Evolutionary conservation across 2,329 filamentous ascomycete genomes (phyloP), one percentile per base, ranked within the genome.

Genomic region (Metarhizium guizhouense): DNA sequence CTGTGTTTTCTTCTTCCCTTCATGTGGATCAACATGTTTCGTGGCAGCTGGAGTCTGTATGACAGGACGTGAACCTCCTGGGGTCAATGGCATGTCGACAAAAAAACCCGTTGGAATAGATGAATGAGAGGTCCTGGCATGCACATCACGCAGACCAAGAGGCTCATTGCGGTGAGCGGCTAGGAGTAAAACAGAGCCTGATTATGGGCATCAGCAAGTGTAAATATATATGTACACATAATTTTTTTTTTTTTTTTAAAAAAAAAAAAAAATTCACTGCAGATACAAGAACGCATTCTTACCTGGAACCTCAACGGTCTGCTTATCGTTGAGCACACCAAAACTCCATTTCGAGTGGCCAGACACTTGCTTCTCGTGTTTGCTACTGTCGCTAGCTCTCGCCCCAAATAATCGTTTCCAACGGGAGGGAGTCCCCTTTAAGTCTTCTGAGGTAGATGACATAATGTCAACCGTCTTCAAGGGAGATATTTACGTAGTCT

Each of bases 1-100:
- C 40, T 79, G 72, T 2, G 91, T 96, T 61, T 78, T 86, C 75
- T 96, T 96, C 72, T 84, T 83, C 49, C 74, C 75, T 16, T 69
- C 69, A 51, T 60, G 60, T 6, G 61, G 54, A 3, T 62, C 58
- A 20, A 51, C 61, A 8, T 47, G 25, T 56, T 54, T 59, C 58
- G 47, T 52, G 18, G 34, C 11, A 25, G 60, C 50, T 7, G 60
- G 57, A 18, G 40, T 38, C 32, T 10, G 53, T 16, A 30, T 54
- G 25, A 50, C 57, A 14, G 56, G 62, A 36, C 54, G 65, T 59
- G 53, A 62, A 50, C 58, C 64, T 3, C 62, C 61, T 14, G 70
- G 68, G 2, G 64, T 64, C 42, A 61, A 63, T 8, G 71, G 67
- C 4, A 62, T 61, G 34, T 72, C 73, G 29, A 71, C 69, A 5